Conservation (phyloP, 2,329 filamentous ascomycete species). For the Penicillium palitans region DNA sequence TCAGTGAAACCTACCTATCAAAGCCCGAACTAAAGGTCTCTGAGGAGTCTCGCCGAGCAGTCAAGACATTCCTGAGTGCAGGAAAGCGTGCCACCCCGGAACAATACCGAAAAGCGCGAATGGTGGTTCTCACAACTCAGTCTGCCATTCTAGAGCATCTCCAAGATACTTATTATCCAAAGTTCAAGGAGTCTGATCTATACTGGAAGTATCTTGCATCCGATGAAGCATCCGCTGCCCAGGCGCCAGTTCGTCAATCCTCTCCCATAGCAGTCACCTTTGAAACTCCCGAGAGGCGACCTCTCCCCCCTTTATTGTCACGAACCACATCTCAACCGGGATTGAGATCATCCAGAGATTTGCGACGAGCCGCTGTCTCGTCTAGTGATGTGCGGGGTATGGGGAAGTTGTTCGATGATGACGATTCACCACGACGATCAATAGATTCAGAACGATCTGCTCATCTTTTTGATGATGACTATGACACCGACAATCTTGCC, state of each 20-base stretch:
- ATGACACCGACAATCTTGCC: slow-evolving; percentile 67
- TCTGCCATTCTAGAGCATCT: slow-evolving; percentile 81
- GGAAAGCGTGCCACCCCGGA: slow-evolving; percentile 72
- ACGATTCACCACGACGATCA: slow-evolving; percentile 60
- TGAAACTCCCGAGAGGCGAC: slow-evolving; percentile 39
- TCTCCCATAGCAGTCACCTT: slow-evolving; percentile 20
- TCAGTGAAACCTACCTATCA: slow-evolving; percentile 84
- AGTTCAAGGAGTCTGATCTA: slow-evolving; percentile 88
- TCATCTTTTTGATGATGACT: slow-evolving; percentile 78
- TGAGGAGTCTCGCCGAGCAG: slow-evolving; percentile 65
- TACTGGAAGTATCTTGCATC: slow-evolving; percentile 96
- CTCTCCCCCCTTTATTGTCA: slow-evolving; percentile 45
- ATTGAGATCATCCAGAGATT: slow-evolving; percentile 48
- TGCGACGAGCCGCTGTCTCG: slow-evolving; percentile 61
- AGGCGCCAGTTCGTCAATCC: slow-evolving; percentile 20
- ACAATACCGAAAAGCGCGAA: slow-evolving; percentile 81
- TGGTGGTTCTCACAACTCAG: slow-evolving; percentile 78
- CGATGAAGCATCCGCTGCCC: slow-evolving; percentile 59
- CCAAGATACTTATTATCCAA: slow-evolving; percentile 74
- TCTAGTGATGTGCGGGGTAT: slow-evolving; percentile 59
- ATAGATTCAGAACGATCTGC: slow-evolving; percentile 64
- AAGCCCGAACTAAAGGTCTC: slow-evolving; percentile 79
- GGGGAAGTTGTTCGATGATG: slow-evolving; percentile 47
- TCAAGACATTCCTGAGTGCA: slow-evolving; percentile 75
- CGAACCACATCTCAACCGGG: slow-evolving; percentile 52